Base-by-base conservation (phyloP, 805 yeast genomes). In the Candida silvicultrix region DNA sequence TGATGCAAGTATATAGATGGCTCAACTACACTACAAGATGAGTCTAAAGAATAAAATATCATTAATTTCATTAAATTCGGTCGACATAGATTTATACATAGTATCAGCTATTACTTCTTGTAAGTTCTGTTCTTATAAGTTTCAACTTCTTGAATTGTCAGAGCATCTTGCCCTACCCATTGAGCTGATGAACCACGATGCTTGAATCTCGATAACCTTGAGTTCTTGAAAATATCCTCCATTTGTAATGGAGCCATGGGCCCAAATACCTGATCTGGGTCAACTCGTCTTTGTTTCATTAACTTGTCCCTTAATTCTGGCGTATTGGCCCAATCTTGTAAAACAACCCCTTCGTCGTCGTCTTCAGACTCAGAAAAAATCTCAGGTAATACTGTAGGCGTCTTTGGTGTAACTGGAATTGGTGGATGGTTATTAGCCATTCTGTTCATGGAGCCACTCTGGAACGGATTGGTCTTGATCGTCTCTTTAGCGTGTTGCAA, bases 241-340 rank as follows among this genome's bases (percentile, higher is more conserved):
- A 83, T 79, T 44, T 80, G 76, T 47, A 85, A 66, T 2, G 81
- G 81, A 0, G 85, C 84, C 29, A 85, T 75, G 7, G 85, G 83
- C 0, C 95, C 96, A 66, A 89, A 87, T 1, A 88, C 75, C 18
- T 71, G 60, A 49, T 73, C 79, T 0, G 94, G 90, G 56, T 88
- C 83, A 49, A 83, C 66, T 25, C 59, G 60, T 57, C 80, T 83
- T 48, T 73, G 76, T 20, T 63, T 57, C 21, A 64, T 50, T 35
- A 81, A 63, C 32, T 72, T 66, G 28, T 68, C 66, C 38, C 71
- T 70, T 44, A 81, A 60, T 47, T 73, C 75, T 5, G 85, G 83
- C 2, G 84, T 73, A 46, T 71, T 68, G 3, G 86, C 87, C 88
- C 88, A 82, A 38, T 74, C 74, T 38, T 73, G 73, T 38, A 80